Percentiles rank a stretch among this genome's conserved stretches.
phyloP scores from a whole-genome alignment of 1,139 yeast genomes.

The Lizanozyma gosingica region DNA sequence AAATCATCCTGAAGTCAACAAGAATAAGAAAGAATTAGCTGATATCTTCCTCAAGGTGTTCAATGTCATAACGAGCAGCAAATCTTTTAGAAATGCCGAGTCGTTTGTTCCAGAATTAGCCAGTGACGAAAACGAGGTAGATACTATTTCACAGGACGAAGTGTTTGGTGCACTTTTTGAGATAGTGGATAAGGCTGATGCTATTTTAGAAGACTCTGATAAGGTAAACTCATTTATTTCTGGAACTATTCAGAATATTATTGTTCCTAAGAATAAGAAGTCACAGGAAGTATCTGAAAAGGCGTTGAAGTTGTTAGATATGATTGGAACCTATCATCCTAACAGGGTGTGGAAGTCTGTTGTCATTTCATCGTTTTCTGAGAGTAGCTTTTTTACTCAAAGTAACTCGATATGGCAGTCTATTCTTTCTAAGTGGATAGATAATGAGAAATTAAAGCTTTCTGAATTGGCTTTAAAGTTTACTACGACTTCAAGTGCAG shows the following conservation, averaged over 20 bases:
- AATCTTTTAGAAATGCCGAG: constrained; percentile 1
- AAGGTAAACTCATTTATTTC: constrained; percentile 34
- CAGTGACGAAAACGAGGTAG: neutral
- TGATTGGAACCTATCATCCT: constrained; percentile 26
- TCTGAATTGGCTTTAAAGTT: constrained; percentile 44
- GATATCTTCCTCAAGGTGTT: constrained; percentile 56
- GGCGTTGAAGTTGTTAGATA: constrained; percentile 29
- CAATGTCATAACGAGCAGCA: constrained; percentile 14
- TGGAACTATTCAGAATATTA: constrained; percentile 34
- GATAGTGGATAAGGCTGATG: constrained; percentile 32
- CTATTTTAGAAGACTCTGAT: constrained; percentile 45
- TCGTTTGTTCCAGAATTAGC: constrained; percentile 2
- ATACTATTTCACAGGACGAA: constrained; percentile 22
- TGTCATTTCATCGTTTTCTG: constrained; percentile 45
- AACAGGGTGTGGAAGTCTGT: constrained; percentile 45
- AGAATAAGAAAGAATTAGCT: constrained; percentile 53
- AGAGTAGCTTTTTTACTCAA: constrained; percentile 24
- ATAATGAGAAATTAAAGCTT: constrained; percentile 49
- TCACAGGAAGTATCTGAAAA: constrained; percentile 21
- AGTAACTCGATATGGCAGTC: constrained; percentile 36
- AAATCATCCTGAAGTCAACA: constrained; percentile 54
- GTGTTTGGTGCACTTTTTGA: constrained; percentile 25
- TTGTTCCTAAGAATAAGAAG: constrained; percentile 34
- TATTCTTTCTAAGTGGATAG: constrained; percentile 48
- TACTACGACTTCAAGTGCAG: constrained; percentile 41